These are phyloP conservation scores for Kitagawia praeruptora DNA, from an alignment of 129 eudicot species.

Conservation along the genomic window DNA sequence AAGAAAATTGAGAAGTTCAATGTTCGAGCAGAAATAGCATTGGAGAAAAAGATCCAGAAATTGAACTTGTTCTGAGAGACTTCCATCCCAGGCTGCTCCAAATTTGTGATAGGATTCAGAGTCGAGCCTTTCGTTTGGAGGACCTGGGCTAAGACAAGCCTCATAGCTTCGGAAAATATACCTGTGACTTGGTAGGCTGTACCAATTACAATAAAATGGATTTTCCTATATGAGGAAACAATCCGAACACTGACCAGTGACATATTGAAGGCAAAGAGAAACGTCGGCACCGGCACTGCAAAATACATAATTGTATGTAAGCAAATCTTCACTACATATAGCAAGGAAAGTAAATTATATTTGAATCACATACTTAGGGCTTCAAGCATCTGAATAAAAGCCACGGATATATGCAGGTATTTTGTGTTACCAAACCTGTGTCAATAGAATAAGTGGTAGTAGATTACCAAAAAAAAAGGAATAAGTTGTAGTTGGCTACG, in stretches of 20 bases:
- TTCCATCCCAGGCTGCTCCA: too few species aligned
- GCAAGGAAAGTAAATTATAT: constrained; percentile 3
- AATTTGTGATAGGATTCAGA: constrained; percentile 84
- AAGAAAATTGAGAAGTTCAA: too few species aligned
- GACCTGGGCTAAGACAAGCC: constrained; percentile 94
- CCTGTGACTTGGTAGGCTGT: constrained; percentile 92
- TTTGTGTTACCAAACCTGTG: constrained; percentile 99
- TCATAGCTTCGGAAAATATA: constrained; percentile 84
- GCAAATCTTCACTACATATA: constrained; percentile 10
- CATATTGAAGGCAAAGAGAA: constrained; percentile 94
- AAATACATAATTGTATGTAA: constrained; percentile 10
- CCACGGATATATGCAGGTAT: constrained; percentile 93
- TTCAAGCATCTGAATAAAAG: constrained; percentile 99
- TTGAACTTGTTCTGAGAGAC: too few species aligned
- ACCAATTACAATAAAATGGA: constrained; percentile 85
- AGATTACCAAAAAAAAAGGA: too few species aligned
- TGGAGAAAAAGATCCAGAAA: too few species aligned
- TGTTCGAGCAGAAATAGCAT: too few species aligned
- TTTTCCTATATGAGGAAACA: constrained; percentile 89
- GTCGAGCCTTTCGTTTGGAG: constrained; percentile 92
- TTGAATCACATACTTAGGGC: constrained; percentile 66
- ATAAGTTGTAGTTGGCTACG: background rate
- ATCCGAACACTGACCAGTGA: constrained; percentile 90
- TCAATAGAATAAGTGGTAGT: constrained; percentile 4
- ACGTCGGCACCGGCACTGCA: constrained; percentile 99